Evolutionary conservation across 2,329 filamentous ascomycete genomes (phyloP).

Genomic region (Fusarium sacchari): DNA sequence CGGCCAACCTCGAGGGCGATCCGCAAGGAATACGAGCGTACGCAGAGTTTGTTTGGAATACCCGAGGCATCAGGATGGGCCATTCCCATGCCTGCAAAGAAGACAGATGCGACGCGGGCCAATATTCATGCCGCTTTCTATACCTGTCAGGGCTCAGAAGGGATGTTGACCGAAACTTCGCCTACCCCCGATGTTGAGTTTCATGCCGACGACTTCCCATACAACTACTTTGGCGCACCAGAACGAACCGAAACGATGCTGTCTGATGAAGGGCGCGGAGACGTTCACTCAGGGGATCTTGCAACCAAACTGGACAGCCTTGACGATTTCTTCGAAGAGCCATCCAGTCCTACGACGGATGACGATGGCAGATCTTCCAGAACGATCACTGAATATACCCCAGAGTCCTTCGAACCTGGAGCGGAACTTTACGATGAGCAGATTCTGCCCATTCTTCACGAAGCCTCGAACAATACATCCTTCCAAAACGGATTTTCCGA

Average conservation of each 20-base stretch:
- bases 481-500: conserved; percentile 93
- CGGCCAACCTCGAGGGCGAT: conserved; percentile 85
- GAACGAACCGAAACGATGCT: conserved; percentile 92
- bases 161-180: conserved; percentile 65
- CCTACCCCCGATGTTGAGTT: conserved; percentile 92
- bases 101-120: conserved; percentile 84
- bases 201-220: conserved; percentile 86
- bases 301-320: conserved; percentile 82
- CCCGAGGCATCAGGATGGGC: conserved; percentile 97
- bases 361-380: conserved; percentile 70
- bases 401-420: conserved; percentile 75
- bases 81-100: conserved; percentile 89
- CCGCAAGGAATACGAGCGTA: conserved; percentile 93
- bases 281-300: conserved; percentile 78
- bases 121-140: conserved; percentile 98
- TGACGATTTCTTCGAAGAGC: conserved; percentile 84
- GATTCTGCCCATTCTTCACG: conserved; percentile 87
- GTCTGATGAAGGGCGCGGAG: conserved; percentile 80
- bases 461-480: conserved; percentile 80
- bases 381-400: conserved; percentile 72
- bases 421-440: conserved; percentile 93
- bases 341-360: conserved; percentile 65
- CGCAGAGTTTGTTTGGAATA: conserved; percentile 94
- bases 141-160: conserved; percentile 80
- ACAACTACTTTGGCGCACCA: conserved; percentile 76